Evolutionary conservation across 257 asterid species (phyloP).

Genomic region (Primulina huaijiensis): DNA sequence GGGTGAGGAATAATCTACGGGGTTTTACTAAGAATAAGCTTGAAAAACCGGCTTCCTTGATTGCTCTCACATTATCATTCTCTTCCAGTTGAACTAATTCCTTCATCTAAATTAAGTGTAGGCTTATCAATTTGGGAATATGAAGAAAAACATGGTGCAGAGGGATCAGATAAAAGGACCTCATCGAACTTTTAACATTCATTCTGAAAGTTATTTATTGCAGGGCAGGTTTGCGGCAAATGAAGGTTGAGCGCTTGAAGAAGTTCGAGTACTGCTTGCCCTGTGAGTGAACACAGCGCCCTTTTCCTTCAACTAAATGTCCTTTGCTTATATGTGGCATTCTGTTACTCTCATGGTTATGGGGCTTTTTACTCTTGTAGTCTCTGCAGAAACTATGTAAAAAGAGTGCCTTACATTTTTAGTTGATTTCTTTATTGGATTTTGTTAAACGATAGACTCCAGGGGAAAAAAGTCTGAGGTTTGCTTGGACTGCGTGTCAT

Average conservation of each 20-base stretch:
- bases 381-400: background rate
- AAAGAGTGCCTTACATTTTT: background rate
- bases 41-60: background rate
- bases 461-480: background rate
- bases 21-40: background rate
- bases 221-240: slow-evolving; percentile 87
- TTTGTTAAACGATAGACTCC: background rate
- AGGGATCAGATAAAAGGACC: background rate
- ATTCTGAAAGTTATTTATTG: slow-evolving; percentile 16
- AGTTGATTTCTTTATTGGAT: background rate
- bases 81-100: background rate
- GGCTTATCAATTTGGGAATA: background rate
- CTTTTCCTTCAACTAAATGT: slow-evolving; percentile 7
- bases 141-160: background rate
- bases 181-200: slow-evolving; percentile 7
- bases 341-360: background rate
- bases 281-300: slow-evolving; percentile 48
- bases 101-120: background rate
- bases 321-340: slow-evolving; percentile 9
- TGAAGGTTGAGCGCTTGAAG: slow-evolving; percentile 80
- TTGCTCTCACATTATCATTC: background rate
- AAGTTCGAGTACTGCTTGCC: slow-evolving; percentile 92
- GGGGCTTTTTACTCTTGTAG: background rate
- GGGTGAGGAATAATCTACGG: background rate
- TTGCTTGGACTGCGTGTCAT: background rate